phyloP scores from a whole-genome alignment of 805 yeast species.

The Candida tallmaniae region DNA sequence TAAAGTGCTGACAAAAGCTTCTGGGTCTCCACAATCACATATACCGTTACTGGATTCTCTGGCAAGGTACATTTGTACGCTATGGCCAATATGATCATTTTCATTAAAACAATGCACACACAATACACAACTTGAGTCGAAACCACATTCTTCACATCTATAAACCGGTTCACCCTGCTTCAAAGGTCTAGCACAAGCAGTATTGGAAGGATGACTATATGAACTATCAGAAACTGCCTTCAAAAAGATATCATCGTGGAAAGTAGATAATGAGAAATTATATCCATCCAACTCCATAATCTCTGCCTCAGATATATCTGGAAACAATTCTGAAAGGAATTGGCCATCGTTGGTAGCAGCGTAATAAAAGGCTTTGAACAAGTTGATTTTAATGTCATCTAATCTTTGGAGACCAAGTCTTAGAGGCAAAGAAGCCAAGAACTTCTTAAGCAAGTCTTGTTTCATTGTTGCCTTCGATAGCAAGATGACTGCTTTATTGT shows the following conservation, averaged over 20 bases:
- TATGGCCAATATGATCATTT: slow-evolving; percentile 64
- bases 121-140: slow-evolving; percentile 73
- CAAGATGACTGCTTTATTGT: too few species aligned
- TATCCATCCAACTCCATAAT: slow-evolving; percentile 12
- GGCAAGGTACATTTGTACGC: slow-evolving; percentile 51
- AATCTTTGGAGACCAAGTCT: slow-evolving; percentile 12
- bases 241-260: slow-evolving; percentile 13
- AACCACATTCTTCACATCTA: slow-evolving; percentile 71
- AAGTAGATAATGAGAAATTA: slow-evolving; percentile 4
- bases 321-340: slow-evolving; percentile 29
- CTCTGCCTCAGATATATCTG: slow-evolving; percentile 18
- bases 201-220: slow-evolving; percentile 48
- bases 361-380: slow-evolving; percentile 28
- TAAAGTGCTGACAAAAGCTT: slow-evolving; percentile 53
- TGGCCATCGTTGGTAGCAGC: slow-evolving; percentile 36
- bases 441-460: slow-evolving; percentile 19
- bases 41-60: slow-evolving; percentile 49
- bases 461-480: too few species aligned
- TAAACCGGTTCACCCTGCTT: slow-evolving; percentile 61
- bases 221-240: not conserved
- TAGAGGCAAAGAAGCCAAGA: slow-evolving; percentile 24
- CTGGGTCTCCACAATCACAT: slow-evolving; percentile 71
- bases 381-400: slow-evolving; percentile 14
- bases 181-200: slow-evolving; percentile 66
- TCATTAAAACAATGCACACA: slow-evolving; percentile 71